A percentile compares a stretch with the other conserved stretches of the same genome.
These are phyloP conservation scores for Mortierella sp. DNA, from an alignment of 371 early-diverging fungal genomes.

Conservation along the genomic window DNA sequence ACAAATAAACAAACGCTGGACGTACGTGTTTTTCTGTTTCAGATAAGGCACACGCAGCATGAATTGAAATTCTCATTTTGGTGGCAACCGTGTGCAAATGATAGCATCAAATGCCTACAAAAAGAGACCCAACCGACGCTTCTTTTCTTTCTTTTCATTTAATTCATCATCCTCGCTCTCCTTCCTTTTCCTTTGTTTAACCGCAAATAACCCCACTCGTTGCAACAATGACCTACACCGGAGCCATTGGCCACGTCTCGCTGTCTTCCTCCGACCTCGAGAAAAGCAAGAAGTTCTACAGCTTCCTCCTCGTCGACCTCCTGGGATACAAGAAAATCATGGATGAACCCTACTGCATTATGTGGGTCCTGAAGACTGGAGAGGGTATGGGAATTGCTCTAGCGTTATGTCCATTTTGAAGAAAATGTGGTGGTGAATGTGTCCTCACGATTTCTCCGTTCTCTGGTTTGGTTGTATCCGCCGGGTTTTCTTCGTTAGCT, in stretches of 20 bases:
- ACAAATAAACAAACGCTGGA: too few species aligned
- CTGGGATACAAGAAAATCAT: conserved; percentile 28
- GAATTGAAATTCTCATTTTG: too few species aligned
- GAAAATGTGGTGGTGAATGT: not conserved
- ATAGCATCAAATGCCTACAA: too few species aligned
- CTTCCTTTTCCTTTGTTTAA: not conserved
- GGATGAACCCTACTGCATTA: conserved; percentile 26
- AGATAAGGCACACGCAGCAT: too few species aligned
- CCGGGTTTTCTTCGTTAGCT: too few species aligned
- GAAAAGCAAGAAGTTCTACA: conserved; percentile 35
- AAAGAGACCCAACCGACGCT: not conserved
- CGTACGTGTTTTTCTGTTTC: too few species aligned
- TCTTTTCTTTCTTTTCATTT: not conserved
- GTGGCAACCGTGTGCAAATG: too few species aligned
- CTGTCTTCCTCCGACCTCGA: conserved; percentile 36
- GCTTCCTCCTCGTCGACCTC: conserved; percentile 28
- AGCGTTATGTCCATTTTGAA: not conserved
- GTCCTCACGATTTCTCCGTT: too few species aligned
- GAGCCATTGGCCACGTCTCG: conserved; percentile 27
- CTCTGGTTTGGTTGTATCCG: too few species aligned
- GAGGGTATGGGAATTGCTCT: conserved; percentile 4
- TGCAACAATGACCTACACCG: conserved; percentile 23
- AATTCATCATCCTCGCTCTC: not conserved
- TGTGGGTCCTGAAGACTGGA: conserved; percentile 11
- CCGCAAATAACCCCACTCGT: not conserved